Evolutionary conservation across 2,329 filamentous ascomycete species (phyloP).

Genomic region (Ophiostoma triangulosporum): DNA sequence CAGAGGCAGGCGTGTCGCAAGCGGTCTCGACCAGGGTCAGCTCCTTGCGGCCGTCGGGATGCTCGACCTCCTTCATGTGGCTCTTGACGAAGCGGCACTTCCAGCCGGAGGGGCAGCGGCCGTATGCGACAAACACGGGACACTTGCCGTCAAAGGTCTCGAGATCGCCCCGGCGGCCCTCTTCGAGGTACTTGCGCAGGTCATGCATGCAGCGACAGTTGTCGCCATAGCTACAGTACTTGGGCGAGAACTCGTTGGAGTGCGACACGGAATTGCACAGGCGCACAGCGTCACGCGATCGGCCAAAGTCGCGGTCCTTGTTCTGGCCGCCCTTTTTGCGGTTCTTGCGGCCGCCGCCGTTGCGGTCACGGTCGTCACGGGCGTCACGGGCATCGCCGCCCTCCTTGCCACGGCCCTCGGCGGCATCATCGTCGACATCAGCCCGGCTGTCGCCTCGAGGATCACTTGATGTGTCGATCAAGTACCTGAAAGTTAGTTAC

Average conservation of each 20-base stretch:
- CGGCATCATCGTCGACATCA: constrained; percentile 33
- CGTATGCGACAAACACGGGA: constrained; percentile 64
- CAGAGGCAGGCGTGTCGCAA: constrained; percentile 8
- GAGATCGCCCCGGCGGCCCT: constrained; percentile 71
- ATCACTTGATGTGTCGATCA: constrained; percentile 19
- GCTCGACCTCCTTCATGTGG: constrained; percentile 70
- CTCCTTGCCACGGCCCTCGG: constrained; percentile 27
- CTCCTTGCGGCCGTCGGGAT: constrained; percentile 70
- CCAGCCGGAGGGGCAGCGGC: constrained; percentile 75
- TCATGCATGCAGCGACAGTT: constrained; percentile 75
- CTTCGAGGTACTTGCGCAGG: constrained; percentile 68
- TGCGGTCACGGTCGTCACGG: constrained; percentile 18
- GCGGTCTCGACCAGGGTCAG: constrained; percentile 49
- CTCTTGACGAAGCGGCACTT: constrained; percentile 84
- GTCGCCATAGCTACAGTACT: constrained; percentile 62
- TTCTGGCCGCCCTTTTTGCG: constrained; percentile 57
- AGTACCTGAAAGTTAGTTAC: constrained; percentile 23
- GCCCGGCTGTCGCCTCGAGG: constrained; percentile 8
- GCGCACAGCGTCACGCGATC: constrained; percentile 60
- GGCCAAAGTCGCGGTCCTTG: constrained; percentile 67
- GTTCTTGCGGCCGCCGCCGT: constrained; percentile 18
- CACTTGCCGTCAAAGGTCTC: constrained; percentile 64
- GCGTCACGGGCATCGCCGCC: constrained; percentile 14
- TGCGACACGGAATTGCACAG: constrained; percentile 65
- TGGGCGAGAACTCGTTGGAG: constrained; percentile 68